Conservation (phyloP, 78 protist species). For the Acrasis kona region DNA sequence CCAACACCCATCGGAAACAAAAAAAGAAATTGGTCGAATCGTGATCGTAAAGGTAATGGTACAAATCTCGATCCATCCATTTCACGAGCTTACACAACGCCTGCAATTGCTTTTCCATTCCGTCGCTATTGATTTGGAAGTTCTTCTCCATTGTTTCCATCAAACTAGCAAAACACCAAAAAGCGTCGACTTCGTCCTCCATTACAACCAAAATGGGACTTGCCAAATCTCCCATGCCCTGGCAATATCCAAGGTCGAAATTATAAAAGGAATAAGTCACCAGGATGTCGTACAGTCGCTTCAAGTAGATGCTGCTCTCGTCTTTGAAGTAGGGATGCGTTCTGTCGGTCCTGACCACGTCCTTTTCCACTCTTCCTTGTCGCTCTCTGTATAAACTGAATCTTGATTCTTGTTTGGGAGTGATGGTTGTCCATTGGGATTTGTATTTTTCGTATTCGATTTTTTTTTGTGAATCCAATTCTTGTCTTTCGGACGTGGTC, state of each 20-base stretch:
- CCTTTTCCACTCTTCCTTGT: constrained; percentile 14
- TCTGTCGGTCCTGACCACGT: constrained; percentile 54
- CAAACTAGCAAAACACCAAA: constrained; percentile 30
- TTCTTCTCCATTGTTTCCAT: constrained; percentile 23
- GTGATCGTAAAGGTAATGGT: not conserved
- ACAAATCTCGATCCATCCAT: not conserved
- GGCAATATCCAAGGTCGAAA: constrained; percentile 39
- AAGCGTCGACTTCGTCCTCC: constrained; percentile 41
- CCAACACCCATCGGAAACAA: constrained; percentile 54
- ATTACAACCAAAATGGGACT: constrained; percentile 17
- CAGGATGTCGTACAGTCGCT: constrained; percentile 8
- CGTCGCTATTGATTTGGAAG: constrained; percentile 15
- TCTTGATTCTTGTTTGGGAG: not conserved
- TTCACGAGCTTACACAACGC: not conserved
- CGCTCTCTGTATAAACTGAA: constrained; percentile 1
- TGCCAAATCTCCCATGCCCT: constrained; percentile 42
- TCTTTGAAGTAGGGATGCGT: not conserved
- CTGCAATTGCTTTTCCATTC: constrained; percentile 21
- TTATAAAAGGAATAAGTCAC: constrained; percentile 39
- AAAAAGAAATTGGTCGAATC: constrained; percentile 20
- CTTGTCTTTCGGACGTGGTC: constrained; percentile 8
- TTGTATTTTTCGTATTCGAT: not conserved
- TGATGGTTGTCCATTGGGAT: constrained; percentile 8
- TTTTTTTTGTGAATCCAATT: not conserved
- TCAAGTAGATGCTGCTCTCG: constrained; percentile 1